Percentiles rank a stretch among this genome's conserved stretches.
These are phyloP conservation scores for Helicocarpus griseus DNA, from an alignment of 2,329 filamentous ascomycete species.

Conservation along the genomic window DNA sequence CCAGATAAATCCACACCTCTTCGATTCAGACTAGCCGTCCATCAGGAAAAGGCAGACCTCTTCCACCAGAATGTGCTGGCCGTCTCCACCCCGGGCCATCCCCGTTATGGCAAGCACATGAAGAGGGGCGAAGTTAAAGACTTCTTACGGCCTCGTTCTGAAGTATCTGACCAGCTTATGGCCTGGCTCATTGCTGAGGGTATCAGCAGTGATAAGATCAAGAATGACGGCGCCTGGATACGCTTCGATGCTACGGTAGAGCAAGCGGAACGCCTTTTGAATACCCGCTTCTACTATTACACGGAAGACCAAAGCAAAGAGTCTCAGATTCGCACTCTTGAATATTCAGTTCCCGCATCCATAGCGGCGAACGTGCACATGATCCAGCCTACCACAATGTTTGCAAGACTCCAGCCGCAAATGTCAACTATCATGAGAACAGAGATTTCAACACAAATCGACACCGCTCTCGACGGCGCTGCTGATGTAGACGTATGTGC, in stretches of 20 bases:
- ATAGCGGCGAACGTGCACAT: slow-evolving; percentile 49
- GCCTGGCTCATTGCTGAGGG: slow-evolving; percentile 46
- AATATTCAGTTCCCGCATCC: slow-evolving; percentile 52
- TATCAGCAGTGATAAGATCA: slow-evolving; percentile 36
- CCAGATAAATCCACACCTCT: background rate
- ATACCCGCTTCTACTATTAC: slow-evolving; percentile 43
- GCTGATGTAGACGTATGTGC: slow-evolving; percentile 25
- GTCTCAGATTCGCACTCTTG: slow-evolving; percentile 44
- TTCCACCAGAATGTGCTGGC: slow-evolving; percentile 1
- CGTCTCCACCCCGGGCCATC: slow-evolving; percentile 50
- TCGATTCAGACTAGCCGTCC: slow-evolving; percentile 3
- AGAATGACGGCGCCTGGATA: slow-evolving; percentile 51
- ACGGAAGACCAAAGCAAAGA: slow-evolving; percentile 12
- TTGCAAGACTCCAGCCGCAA: slow-evolving; percentile 29
- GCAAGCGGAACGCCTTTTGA: slow-evolving; percentile 47
- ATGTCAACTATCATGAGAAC: slow-evolving; percentile 27
- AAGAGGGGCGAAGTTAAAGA: slow-evolving; percentile 48
- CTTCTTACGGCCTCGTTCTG: slow-evolving; percentile 42
- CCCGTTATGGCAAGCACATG: slow-evolving; percentile 52
- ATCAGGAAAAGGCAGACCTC: background rate
- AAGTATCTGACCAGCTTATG: slow-evolving; percentile 40
- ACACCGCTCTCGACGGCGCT: too few species aligned
- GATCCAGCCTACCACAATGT: slow-evolving; percentile 57
- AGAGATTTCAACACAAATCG: slow-evolving; percentile 11
- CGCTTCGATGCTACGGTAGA: slow-evolving; percentile 38